These are phyloP conservation scores for Coemansia pectinata DNA, from an alignment of 192 early-diverging fungal species.

Conservation along the genomic window DNA sequence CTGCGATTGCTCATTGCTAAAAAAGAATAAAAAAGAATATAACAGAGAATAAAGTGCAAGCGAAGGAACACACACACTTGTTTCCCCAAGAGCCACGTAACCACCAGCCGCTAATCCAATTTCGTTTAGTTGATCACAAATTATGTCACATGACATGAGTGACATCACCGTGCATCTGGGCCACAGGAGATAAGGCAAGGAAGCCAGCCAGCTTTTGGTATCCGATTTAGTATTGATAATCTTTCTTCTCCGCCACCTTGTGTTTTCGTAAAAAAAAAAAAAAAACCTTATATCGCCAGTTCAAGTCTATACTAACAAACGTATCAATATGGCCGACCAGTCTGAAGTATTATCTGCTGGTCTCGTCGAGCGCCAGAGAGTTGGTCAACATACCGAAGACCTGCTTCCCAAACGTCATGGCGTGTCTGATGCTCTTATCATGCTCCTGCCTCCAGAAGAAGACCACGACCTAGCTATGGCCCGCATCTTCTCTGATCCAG, in stretches of 20 bases:
- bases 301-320: neutral
- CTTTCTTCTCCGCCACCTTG: neutral
- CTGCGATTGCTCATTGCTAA: slow-evolving; percentile 48
- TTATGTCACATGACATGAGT: neutral
- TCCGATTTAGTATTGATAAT: neutral
- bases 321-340: neutral
- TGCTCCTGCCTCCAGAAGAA: slow-evolving; percentile 44
- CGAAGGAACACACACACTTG: neutral
- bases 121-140: neutral
- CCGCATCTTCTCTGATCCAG: slow-evolving; percentile 29
- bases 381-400: neutral
- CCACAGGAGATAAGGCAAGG: neutral
- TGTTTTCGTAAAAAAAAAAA: neutral
- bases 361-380: neutral
- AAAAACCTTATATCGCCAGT: too few relatives aligned
- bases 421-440: slow-evolving; percentile 5
- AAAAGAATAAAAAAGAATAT: neutral
- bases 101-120: neutral
- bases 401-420: slow-evolving; percentile 30
- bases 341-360: neutral
- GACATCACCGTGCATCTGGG: neutral
- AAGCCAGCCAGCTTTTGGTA: neutral
- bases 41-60: neutral
- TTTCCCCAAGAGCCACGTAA: neutral
- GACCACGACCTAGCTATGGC: slow-evolving; percentile 32